Base-by-base conservation (phyloP, 2,329 filamentous ascomycete species). In the Colletotrichum sp. region DNA sequence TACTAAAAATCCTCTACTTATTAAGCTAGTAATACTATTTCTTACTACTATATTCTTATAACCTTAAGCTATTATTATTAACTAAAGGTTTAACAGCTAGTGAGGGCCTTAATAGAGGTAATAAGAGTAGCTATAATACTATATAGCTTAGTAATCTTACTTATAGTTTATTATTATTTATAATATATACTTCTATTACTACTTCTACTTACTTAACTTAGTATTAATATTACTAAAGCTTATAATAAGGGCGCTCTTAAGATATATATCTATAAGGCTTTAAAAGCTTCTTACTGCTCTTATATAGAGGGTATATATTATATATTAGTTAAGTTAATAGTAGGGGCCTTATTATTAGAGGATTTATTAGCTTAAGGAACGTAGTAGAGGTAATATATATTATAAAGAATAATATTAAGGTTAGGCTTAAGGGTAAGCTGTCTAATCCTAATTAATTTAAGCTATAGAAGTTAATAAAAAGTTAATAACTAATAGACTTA, bases 361-460 rank as follows among this genome's bases (percentile, higher is more conserved):
- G 2, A 34, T 1, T 34, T 34, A 34, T 1, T 2, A 13, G 32
- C 13, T 30, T 30, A 30, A 32, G 1, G 3, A 12, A 10, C 6
- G 6, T 13, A 32, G 0, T 34, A 34, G 0, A 5, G 3, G 12
- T 34, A 34, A 0, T 55, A 55, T 55, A 21, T 55, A 55, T 55
- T 55, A 55, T 21, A 6, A 21, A 0, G n/a, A 9, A 55, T 55
- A 55, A 55, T 21, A 24, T n/a, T 55, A 6, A 55, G 4, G n/a
- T 55, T 24, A 55, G 1, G 18, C n/a, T 55, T 55, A 55, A 55
- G 7, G 1, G n/a, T 55, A 55, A 55, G n/a, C 49, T 55, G 6
- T 55, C 1, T 13, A 55, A 55, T 55, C 21, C 0, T 55, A 55
- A 55, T n/a, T 55, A 55, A 55, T 55, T 24, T 21, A 55, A 7